A percentile compares a stretch with the other conserved stretches of the same genome.
Conservation (phyloP, 2,329 filamentous ascomycete genomes). For the Cladosporium oxysporum region DNA sequence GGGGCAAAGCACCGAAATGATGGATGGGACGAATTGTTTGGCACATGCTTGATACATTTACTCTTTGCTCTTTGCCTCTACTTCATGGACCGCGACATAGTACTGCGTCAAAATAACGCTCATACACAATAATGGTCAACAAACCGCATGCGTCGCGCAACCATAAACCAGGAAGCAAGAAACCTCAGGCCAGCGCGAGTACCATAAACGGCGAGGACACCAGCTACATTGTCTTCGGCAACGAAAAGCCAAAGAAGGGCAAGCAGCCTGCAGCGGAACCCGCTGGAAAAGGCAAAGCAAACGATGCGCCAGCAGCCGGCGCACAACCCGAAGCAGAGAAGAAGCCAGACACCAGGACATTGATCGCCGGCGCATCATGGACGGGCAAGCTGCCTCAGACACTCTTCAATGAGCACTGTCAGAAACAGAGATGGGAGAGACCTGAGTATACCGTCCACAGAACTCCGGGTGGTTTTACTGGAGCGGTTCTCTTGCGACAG, state of each 20-base stretch:
- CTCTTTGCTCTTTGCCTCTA: background rate
- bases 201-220: constrained; percentile 48
- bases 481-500: constrained; percentile 74
- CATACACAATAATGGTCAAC: constrained; percentile 45
- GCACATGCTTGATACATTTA: background rate
- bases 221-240: constrained; percentile 52
- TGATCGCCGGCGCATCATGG: constrained; percentile 95
- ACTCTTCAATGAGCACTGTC: constrained; percentile 88
- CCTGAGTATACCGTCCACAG: constrained; percentile 78
- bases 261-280: constrained; percentile 35
- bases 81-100: background rate
- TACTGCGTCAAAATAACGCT: background rate
- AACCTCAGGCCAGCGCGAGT: constrained; percentile 34
- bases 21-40: background rate
- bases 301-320: constrained; percentile 25
- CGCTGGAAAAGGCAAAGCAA: constrained; percentile 34
- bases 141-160: constrained; percentile 51
- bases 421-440: constrained; percentile 93
- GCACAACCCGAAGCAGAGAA: constrained; percentile 47
- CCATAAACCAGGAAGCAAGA: constrained; percentile 41
- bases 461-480: constrained; percentile 51
- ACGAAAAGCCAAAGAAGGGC: constrained; percentile 45
- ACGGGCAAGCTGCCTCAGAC: constrained; percentile 96
- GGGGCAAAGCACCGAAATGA: constrained; percentile 1
- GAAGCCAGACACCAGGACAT: constrained; percentile 65